Evolutionary conservation across 331 rosid genomes (phyloP).

Genomic region (Stylosanthes scabra): DNA sequence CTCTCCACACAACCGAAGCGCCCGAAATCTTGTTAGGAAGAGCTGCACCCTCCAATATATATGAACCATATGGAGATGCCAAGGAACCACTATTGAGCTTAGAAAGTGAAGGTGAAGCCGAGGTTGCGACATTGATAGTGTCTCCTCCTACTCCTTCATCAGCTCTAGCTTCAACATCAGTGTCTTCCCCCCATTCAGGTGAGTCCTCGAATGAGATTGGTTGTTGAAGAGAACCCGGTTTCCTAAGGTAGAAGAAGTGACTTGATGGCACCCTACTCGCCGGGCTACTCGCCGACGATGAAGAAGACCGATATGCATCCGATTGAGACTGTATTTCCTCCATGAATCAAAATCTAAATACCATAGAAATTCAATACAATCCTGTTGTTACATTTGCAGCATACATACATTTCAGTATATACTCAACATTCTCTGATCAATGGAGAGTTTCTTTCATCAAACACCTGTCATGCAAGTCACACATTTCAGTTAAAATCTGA

Average conservation of each 20-base stretch:
- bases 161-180: slow-evolving; percentile 75
- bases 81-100: slow-evolving; percentile 89
- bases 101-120: slow-evolving; percentile 88
- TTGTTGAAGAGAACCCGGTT: slow-evolving; percentile 92
- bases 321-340: slow-evolving; percentile 98
- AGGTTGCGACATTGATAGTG: slow-evolving; percentile 75
- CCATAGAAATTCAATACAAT: slow-evolving; percentile 9
- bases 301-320: slow-evolving; percentile 91
- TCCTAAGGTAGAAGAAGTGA: slow-evolving; percentile 91
- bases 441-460: slow-evolving; percentile 25
- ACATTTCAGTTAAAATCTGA: slow-evolving; percentile 7
- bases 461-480: slow-evolving; percentile 37
- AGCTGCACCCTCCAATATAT: slow-evolving; percentile 67
- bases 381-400: background rate
- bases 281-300: slow-evolving; percentile 98
- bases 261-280: slow-evolving; percentile 98
- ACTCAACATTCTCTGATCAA: slow-evolving; percentile 24
- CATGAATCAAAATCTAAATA: slow-evolving; percentile 55
- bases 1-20: slow-evolving; percentile 97
- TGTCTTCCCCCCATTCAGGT: slow-evolving; percentile 99
- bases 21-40: slow-evolving; percentile 74
- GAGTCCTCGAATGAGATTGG: slow-evolving; percentile 99
- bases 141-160: slow-evolving; percentile 80
- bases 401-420: background rate
- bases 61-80: slow-evolving; percentile 68